Base-by-base conservation (phyloP, 1,284 basidiomycete genomes). In the Apiotrichum akiyoshidainum region DNA sequence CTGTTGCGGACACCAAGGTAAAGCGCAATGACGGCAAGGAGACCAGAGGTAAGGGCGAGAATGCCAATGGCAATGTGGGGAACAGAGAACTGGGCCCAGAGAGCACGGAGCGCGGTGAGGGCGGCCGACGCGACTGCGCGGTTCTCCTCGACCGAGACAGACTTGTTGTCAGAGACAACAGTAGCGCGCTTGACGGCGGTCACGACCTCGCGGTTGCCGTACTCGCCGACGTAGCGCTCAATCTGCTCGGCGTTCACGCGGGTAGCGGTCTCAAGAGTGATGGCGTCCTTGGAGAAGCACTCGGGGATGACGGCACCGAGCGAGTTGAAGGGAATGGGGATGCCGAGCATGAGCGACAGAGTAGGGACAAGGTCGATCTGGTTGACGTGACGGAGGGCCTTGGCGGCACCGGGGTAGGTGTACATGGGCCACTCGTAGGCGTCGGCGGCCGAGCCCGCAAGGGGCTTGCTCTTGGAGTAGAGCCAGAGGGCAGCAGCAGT, bases 301-400 rank as follows among this genome's bases (percentile, higher is more conserved):
- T 99, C 94, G 0, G 95, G 95, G 26, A 99, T 90, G 58, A 96
- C 80, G 2, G 83, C 85, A 0, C 96, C 96, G 16, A 99, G 86
- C 68, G 92, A 97, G 78, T 95, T 97, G 81, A 89, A 98, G 0
- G 96, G 96, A 50, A 99, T 89, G 0, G 93, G 92, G 3, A 96
- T 78, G 21, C 95, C 94, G 13, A 99, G 85, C 10, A 97, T 84
- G n/a, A 98, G 83, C 2, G 92, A 87, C 34, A 99, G 76, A 0
- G 92, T 89, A 0, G 95, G 92, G 0, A 98, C 86, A 37, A 99
- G 81, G 77, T 98, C 95, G 67, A 99, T 96, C 78, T 99, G 96
- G 65, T 94, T 87, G 52, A 95, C 83, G 16, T 83, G 82, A 10
- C 93, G 85, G 66, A 87, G 82, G 0, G 82, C 78, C 1, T 78